Conservation (phyloP, 148 eudicot species). For the Fallopia convolvulus region DNA sequence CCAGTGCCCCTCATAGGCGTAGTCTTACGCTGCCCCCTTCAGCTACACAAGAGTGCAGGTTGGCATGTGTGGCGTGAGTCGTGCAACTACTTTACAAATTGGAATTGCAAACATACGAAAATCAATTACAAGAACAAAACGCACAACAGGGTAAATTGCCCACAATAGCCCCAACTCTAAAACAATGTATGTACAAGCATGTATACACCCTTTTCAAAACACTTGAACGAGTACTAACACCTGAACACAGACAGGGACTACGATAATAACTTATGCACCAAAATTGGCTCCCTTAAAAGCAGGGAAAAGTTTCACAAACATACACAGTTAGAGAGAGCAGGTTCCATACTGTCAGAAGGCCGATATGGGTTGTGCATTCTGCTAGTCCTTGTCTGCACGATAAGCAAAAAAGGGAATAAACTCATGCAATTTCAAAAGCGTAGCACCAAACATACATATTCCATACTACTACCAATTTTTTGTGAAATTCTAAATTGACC, state of each 20-base stretch:
- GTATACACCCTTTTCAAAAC: not conserved
- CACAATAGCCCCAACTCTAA: not conserved
- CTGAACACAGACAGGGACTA: not conserved
- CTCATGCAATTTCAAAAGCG: not conserved
- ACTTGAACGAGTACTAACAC: not conserved
- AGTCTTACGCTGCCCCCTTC: not conserved
- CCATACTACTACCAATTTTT: not conserved
- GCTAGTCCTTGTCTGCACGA: not conserved
- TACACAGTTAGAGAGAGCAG: not conserved
- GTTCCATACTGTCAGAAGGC: not conserved
- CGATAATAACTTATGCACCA: conserved; percentile 1
- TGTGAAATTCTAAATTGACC: not conserved
- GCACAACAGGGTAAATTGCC: too few species aligned
- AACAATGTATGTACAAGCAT: not conserved
- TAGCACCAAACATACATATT: not conserved
- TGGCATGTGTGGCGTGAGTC: too few species aligned
- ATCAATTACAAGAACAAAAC: too few species aligned
- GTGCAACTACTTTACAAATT: too few species aligned
- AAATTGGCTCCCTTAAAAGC: not conserved
- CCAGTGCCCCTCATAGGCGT: not conserved
- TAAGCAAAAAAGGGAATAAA: not conserved
- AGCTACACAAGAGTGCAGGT: not conserved
- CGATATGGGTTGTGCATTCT: not conserved
- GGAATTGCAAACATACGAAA: too few species aligned
- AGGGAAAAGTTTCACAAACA: not conserved